Evolutionary conservation across 75 land plant genomes (phyloP).

Genomic region (Isoetes taiwanensis): DNA sequence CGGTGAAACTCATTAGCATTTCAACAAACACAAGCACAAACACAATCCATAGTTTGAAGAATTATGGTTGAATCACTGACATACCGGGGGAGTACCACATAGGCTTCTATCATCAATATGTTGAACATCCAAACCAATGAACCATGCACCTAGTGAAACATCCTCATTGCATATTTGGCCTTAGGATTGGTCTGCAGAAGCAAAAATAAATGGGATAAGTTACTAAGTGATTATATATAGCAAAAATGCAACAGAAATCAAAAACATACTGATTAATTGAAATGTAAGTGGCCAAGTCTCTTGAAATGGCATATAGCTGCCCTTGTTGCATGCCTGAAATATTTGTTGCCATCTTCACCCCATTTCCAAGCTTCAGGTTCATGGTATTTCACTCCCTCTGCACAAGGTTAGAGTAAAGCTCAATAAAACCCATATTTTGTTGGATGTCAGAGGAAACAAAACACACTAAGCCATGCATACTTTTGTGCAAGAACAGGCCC

Average conservation of each 20-base stretch:
- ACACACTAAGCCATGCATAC: conserved; percentile 6
- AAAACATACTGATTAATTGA: conserved; percentile 61
- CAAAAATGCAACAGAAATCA: too few species aligned
- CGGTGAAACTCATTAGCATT: too few species aligned
- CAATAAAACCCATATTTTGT: not conserved
- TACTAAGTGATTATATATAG: too few species aligned
- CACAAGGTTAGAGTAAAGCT: not conserved
- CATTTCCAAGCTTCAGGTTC: conserved; percentile 98
- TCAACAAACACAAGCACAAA: too few species aligned
- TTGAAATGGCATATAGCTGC: conserved; percentile 91
- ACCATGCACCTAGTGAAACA: conserved; percentile 81
- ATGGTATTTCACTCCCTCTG: conserved; percentile 86
- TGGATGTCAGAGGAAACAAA: not conserved
- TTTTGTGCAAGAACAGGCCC: conserved; percentile 39
- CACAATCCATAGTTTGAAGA: too few species aligned
- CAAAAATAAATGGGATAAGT: not conserved
- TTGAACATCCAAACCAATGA: conserved; percentile 80
- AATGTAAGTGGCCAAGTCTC: conserved; percentile 77
- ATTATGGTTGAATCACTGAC: too few species aligned
- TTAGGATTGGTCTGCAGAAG: conserved; percentile 46
- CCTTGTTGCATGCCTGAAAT: conserved; percentile 98
- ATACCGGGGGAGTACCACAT: conserved; percentile 84
- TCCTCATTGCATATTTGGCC: conserved; percentile 72
- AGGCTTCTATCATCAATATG: conserved; percentile 80
- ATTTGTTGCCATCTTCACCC: conserved; percentile 85